phyloP scores from a whole-genome alignment of 371 early-diverging fungal genomes.

The Rhizopus microsporus region DNA sequence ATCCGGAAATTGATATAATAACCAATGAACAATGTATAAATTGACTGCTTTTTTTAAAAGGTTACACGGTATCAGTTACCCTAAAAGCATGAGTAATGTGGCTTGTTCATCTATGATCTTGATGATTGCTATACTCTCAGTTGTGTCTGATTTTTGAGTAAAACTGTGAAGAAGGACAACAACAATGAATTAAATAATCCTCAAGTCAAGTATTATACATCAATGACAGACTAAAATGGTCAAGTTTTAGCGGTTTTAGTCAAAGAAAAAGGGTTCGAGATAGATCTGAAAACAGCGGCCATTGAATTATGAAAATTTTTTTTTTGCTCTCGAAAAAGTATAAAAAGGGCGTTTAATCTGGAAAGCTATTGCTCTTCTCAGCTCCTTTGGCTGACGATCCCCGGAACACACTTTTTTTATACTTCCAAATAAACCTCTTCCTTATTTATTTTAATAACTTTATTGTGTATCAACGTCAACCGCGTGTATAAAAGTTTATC shows the following conservation, averaged over 20 bases:
- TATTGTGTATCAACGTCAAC: slow-evolving; percentile 6
- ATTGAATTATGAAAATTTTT: slow-evolving; percentile 2
- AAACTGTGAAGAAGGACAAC: no score
- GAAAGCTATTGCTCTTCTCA: slow-evolving; percentile 28
- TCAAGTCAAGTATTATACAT: no score
- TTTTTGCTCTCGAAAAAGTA: slow-evolving; percentile 19
- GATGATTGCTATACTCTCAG: no score
- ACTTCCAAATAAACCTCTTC: slow-evolving; percentile 12
- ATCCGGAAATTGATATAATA: neutral
- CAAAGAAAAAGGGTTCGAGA: neutral
- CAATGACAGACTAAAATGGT: no score
- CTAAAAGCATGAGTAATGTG: slow-evolving; percentile 7
- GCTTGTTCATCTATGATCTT: slow-evolving; percentile 5
- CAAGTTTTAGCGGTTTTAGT: no score
- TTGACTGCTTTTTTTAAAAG: neutral
- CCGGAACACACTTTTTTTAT: slow-evolving; percentile 33
- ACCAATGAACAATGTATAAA: neutral
- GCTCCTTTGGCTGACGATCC: slow-evolving; percentile 45
- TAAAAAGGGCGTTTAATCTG: slow-evolving; percentile 13
- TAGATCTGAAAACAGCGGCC: slow-evolving; percentile 3
- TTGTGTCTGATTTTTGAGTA: no score
- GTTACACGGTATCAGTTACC: neutral
- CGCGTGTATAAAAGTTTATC: neutral
- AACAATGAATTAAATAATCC: no score
- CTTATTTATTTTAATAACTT: neutral